These are phyloP conservation scores for Mycena latifolia DNA, from an alignment of 768 basidiomycete species.

Conservation along the genomic window DNA sequence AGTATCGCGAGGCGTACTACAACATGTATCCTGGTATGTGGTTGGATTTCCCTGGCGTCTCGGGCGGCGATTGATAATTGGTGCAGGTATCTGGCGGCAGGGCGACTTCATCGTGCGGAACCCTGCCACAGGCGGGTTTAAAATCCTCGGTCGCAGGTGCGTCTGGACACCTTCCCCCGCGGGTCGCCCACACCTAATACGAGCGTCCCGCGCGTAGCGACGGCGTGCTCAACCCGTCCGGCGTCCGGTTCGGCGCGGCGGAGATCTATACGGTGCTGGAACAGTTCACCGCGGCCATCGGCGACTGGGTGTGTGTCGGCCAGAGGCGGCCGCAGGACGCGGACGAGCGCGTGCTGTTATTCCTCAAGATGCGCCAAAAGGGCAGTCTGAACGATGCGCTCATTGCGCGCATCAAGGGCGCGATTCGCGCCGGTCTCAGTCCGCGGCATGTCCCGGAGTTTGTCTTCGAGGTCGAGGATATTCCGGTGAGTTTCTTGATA, in stretches of 20 bases:
- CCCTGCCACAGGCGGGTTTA: slow-evolving; percentile 68
- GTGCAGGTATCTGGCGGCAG: slow-evolving; percentile 71
- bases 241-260: slow-evolving; percentile 84
- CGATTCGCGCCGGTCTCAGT: slow-evolving; percentile 72
- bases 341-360: slow-evolving; percentile 83
- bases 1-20: slow-evolving; percentile 74
- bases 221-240: slow-evolving; percentile 80
- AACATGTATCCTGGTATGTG: slow-evolving; percentile 66
- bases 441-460: slow-evolving; percentile 81
- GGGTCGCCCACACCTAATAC: not conserved
- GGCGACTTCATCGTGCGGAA: slow-evolving; percentile 78
- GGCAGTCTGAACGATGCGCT: slow-evolving; percentile 60
- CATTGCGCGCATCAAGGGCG: slow-evolving; percentile 61
- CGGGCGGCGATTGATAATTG: not conserved
- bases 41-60: not conserved
- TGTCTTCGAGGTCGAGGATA: slow-evolving; percentile 73
- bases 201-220: not conserved
- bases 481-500: slow-evolving; percentile 65
- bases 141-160: slow-evolving; percentile 71
- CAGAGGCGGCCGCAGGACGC: slow-evolving; percentile 70
- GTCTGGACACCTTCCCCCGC: not conserved
- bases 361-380: slow-evolving; percentile 72
- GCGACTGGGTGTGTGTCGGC: slow-evolving; percentile 82
- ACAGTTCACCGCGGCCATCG: slow-evolving; percentile 64
- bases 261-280: slow-evolving; percentile 85